Base-by-base conservation (phyloP, 2,329 filamentous ascomycete species). In the Fusarium burgessii region DNA sequence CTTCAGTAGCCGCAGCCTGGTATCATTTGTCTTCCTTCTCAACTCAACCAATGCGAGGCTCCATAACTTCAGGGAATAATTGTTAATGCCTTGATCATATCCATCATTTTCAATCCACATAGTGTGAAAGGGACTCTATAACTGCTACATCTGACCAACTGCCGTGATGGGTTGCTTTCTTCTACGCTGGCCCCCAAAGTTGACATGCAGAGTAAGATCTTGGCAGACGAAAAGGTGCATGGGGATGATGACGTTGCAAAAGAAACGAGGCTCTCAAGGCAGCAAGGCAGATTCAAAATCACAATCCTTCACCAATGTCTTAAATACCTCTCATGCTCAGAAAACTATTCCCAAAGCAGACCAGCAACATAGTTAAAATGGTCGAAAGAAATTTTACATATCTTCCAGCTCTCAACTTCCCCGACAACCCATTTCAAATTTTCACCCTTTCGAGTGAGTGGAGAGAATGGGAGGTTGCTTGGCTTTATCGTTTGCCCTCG, bases 301-400 rank as follows among this genome's bases (percentile, higher is more conserved):
- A 2, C 4, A 18, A 4, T 6, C 5, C 8, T 4, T 12, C 0
- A 13, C 6, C 9, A 5, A 1, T 11, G 6, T 8, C 7, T 18
- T 8, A 29, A 6, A 11, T 14, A 29, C 18, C 12, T 12, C 7
- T 4, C 25, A 7, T 14, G 2, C 2, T 1, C 18, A 18, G 23
- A 5, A 8, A 23, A 23, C 6, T 18, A 43, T 2, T 0, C 3
- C 13, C 13, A 7, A 3, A 32, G 0, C 6, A 35, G 9, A n/a
- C 3, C 5, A 5, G 0, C 27, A 0, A 1, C 5, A 9, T 15
- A 2, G 11, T 1, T 2, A 27, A n/a, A 14, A 62, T 62, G 54
- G 52, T n/a, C 0, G 4, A 11, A 14, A 35, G 57, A 5, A 14
- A 11, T 1, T 46, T 61, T 5, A 7, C 1, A 4, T 61, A 45